Percentiles rank a stretch among this genome's conserved stretches.
These are phyloP conservation scores for Margaritispora aquatica DNA, from an alignment of 495 filamentous ascomycete genomes.

Conservation along the genomic window DNA sequence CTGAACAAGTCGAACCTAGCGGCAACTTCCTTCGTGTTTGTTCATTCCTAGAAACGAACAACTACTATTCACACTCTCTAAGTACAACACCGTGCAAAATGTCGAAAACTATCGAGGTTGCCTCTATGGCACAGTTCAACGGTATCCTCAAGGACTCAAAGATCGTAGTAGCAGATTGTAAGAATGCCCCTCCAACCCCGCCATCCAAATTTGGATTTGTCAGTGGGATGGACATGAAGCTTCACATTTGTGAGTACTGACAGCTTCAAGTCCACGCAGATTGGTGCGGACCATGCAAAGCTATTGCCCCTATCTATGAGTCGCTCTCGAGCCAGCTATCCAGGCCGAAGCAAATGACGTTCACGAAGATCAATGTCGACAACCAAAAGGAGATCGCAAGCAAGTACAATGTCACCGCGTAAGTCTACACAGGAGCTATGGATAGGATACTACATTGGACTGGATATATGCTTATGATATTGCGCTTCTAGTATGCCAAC, in stretches of 20 bases:
- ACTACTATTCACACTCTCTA: neutral
- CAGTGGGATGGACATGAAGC: conserved; percentile 1
- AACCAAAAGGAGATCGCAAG: conserved; percentile 65
- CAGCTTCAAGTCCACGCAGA: conserved; percentile 69
- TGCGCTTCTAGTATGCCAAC: conserved; percentile 56
- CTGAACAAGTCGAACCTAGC: conserved; percentile 2
- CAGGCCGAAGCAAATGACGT: conserved; percentile 65
- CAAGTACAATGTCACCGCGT: conserved; percentile 68
- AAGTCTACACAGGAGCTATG: conserved; percentile 27
- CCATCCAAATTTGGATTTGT: conserved; percentile 8
- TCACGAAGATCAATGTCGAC: conserved; percentile 83
- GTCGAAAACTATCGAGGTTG: conserved; percentile 63
- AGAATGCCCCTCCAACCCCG: conserved; percentile 33
- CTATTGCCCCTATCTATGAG: conserved; percentile 79
- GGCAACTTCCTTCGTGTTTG: conserved; percentile 7
- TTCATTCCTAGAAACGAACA: neutral
- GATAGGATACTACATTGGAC: neutral
- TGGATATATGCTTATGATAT: neutral
- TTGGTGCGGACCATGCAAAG: conserved; percentile 82
- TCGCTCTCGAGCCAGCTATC: conserved; percentile 67
- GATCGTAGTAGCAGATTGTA: conserved; percentile 83
- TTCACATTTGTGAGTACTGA: conserved; percentile 7
- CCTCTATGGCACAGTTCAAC: conserved; percentile 65
- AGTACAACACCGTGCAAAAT: conserved; percentile 30
- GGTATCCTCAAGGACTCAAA: conserved; percentile 57